phyloP scores from a whole-genome alignment of 805 yeast species.

The Maudiozyma serrabonitensis region DNA sequence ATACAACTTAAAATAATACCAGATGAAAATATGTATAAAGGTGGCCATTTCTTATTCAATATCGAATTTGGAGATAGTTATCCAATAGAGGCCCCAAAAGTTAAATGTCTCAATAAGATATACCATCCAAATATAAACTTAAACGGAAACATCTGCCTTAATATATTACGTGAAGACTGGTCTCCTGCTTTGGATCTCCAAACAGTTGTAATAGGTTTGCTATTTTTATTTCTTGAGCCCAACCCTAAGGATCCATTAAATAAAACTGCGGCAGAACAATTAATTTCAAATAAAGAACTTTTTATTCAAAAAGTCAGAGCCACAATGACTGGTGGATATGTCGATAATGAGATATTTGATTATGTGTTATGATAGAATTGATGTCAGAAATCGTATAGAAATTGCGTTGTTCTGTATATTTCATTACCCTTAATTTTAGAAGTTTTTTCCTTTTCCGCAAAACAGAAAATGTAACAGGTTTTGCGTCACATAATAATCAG shows the following conservation, averaged over 20 bases:
- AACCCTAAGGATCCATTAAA: slow-evolving; percentile 89
- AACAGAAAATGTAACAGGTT: neutral
- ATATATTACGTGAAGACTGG: slow-evolving; percentile 93
- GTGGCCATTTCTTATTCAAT: slow-evolving; percentile 42
- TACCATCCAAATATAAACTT: slow-evolving; percentile 92
- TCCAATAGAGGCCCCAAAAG: slow-evolving; percentile 91
- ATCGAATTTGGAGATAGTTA: slow-evolving; percentile 58
- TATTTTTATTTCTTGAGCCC: slow-evolving; percentile 81
- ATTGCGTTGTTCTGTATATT: neutral
- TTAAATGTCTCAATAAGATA: slow-evolving; percentile 57
- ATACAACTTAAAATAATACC: slow-evolving; percentile 17
- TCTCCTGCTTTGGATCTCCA: slow-evolving; percentile 81
- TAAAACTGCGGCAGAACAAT: slow-evolving; percentile 69
- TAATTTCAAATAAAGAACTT: slow-evolving; percentile 34
- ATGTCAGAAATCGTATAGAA: neutral
- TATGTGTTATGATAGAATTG: slow-evolving; percentile 31
- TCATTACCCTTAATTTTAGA: neutral
- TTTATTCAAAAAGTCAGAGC: slow-evolving; percentile 50
- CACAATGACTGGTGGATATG: slow-evolving; percentile 65
- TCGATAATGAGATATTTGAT: slow-evolving; percentile 54
- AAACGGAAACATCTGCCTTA: slow-evolving; percentile 85
- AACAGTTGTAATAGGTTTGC: slow-evolving; percentile 72
- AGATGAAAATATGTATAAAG: slow-evolving; percentile 23
- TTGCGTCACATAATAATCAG: neutral
- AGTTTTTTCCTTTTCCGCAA: neutral